phyloP scores from a whole-genome alignment of 2,329 filamentous ascomycete genomes.

The Penicillium psychrosexuale region DNA sequence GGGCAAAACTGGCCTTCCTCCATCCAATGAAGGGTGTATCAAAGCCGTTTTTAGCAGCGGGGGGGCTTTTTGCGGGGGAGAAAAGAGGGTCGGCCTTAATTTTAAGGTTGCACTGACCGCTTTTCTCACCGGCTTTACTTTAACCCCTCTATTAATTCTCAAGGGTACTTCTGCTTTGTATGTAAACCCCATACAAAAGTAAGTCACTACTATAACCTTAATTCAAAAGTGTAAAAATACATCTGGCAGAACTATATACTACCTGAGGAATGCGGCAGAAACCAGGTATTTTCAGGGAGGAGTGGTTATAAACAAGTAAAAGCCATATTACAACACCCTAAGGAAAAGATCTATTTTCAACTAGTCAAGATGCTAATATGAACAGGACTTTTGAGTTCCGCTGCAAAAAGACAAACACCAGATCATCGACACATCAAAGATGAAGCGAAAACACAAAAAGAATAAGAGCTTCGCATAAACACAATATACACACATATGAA shows the following conservation, averaged over 20 bases:
- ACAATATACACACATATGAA: constrained; percentile 30
- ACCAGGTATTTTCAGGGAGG: too few species aligned
- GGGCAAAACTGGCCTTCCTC: not conserved
- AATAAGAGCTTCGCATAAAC: constrained; percentile 15
- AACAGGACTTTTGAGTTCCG: constrained; percentile 36
- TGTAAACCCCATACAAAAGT: too few species aligned
- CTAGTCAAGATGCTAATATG: constrained; percentile 29
- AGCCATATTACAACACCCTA: not conserved
- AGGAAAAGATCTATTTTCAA: constrained; percentile 23
- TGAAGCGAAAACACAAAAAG: constrained; percentile 14
- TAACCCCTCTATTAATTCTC: too few species aligned
- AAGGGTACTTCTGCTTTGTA: too few species aligned
- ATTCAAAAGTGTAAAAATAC: too few species aligned
- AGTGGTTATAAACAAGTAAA: not conserved
- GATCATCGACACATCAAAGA: constrained; percentile 37
- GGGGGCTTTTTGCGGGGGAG: not conserved
- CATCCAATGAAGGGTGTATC: not conserved
- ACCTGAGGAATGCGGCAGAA: too few species aligned
- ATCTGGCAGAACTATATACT: too few species aligned
- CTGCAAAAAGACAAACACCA: constrained; percentile 38
- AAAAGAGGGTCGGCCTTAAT: too few species aligned
- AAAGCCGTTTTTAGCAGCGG: not conserved
- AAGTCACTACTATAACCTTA: too few species aligned
- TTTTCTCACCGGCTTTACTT: too few species aligned
- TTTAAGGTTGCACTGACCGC: too few species aligned